These are phyloP conservation scores for Obelidium mucronatum DNA, from an alignment of 192 early-diverging fungal genomes.

Conservation along the genomic window DNA sequence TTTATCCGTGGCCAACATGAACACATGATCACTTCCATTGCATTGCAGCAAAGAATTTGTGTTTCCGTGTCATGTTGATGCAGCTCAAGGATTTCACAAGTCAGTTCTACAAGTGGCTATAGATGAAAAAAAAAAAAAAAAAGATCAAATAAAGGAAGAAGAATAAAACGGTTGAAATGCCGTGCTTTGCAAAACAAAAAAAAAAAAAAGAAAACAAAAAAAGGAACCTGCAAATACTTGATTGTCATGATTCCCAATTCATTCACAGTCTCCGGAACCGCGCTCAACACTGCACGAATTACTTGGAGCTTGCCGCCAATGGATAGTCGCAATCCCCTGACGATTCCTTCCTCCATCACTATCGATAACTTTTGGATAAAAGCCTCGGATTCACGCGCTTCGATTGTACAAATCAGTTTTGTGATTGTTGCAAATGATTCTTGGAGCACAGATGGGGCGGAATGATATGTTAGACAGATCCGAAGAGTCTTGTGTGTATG, in stretches of 20 bases:
- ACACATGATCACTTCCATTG: slow-evolving; percentile 22
- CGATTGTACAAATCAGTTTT: slow-evolving; percentile 34
- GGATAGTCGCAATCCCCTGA: slow-evolving; percentile 41
- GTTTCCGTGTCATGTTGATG: slow-evolving; percentile 38
- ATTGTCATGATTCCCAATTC: slow-evolving; percentile 16
- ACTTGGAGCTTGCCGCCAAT: slow-evolving; percentile 43
- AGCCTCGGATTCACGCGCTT: slow-evolving; percentile 25
- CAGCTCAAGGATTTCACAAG: slow-evolving; percentile 41
- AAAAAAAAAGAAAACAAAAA: slow-evolving; percentile 5
- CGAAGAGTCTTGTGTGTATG: slow-evolving; percentile 35
- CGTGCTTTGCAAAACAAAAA: not conserved
- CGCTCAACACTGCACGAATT: slow-evolving; percentile 30
- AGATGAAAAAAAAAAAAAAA: not conserved
- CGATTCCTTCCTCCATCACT: slow-evolving; percentile 39
- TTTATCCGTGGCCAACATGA: slow-evolving; percentile 38
- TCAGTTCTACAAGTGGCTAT: slow-evolving; percentile 26
- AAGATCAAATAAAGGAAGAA: not conserved
- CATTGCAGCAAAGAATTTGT: slow-evolving; percentile 26
- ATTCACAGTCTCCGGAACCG: not conserved
- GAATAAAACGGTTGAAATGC: too few relatives aligned
- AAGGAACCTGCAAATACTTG: slow-evolving; percentile 20
- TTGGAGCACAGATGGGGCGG: slow-evolving; percentile 26
- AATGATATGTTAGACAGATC: slow-evolving; percentile 38
- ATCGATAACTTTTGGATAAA: slow-evolving; percentile 31
- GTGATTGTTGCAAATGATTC: slow-evolving; percentile 35